Conservation (phyloP, 2,329 filamentous ascomycete genomes). For the Blastomyces gilchristii region DNA sequence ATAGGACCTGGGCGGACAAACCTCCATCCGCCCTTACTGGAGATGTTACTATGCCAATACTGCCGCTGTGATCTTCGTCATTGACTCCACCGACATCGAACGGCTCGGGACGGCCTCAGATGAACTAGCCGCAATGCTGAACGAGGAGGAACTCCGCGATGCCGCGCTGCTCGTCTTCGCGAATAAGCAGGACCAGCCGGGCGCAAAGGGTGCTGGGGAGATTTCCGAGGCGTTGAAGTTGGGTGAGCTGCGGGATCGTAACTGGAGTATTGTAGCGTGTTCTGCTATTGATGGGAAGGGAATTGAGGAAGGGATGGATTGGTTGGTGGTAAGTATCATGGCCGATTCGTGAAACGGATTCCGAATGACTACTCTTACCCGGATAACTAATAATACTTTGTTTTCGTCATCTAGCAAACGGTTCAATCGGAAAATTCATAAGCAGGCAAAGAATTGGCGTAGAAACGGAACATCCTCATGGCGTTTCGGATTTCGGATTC, state of each 20-base stretch:
- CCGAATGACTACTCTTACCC: neutral
- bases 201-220: constrained; percentile 89
- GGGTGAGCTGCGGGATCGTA: constrained; percentile 85
- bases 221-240: constrained; percentile 88
- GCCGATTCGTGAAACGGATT: neutral
- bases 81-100: constrained; percentile 96
- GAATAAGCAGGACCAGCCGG: constrained; percentile 98
- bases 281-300: constrained; percentile 91
- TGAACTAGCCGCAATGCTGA: constrained; percentile 87
- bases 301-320: constrained; percentile 97
- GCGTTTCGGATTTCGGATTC: neutral
- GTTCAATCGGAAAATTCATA: constrained; percentile 36
- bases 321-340: constrained; percentile 64
- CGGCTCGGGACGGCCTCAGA: constrained; percentile 85
- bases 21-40: constrained; percentile 98
- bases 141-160: constrained; percentile 92
- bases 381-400: neutral
- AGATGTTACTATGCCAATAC: constrained; percentile 99
- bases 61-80: constrained; percentile 94
- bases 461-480: neutral
- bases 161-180: constrained; percentile 89
- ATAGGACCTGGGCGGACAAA: constrained; percentile 89
- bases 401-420: constrained; percentile 28
- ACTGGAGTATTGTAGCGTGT: constrained; percentile 98
- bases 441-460: constrained; percentile 8